Conservation (phyloP, 169 alveolate species). For the Cryptosporidium xiaoi region DNA sequence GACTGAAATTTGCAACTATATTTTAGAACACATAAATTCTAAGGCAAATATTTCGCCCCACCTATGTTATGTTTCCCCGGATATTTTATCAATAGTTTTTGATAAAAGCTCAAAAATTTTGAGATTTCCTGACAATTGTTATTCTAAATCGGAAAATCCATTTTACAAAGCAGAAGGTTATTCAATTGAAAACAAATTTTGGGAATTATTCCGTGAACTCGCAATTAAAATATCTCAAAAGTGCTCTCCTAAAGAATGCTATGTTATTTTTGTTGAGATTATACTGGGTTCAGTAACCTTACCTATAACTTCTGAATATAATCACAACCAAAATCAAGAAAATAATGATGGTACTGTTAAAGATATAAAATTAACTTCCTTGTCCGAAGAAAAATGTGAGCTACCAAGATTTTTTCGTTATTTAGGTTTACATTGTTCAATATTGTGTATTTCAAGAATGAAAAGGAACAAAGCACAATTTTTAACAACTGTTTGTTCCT, state of each 20-base stretch:
- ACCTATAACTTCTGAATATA: constrained; percentile 47
- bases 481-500: constrained; percentile 52
- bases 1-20: constrained; percentile 9
- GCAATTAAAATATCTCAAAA: constrained; percentile 23
- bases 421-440: constrained; percentile 35
- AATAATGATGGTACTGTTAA: background rate
- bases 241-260: constrained; percentile 69
- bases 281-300: constrained; percentile 52
- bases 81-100: constrained; percentile 55
- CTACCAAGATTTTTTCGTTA: constrained; percentile 57
- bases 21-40: background rate
- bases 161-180: background rate
- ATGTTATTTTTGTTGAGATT: constrained; percentile 47
- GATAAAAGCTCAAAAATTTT: constrained; percentile 53
- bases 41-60: background rate
- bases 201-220: constrained; percentile 22
- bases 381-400: background rate
- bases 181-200: constrained; percentile 2
- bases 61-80: constrained; percentile 12
- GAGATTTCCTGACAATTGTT: constrained; percentile 29
- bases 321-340: background rate
- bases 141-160: constrained; percentile 22
- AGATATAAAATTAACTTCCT: background rate
- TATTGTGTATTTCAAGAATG: constrained; percentile 65
- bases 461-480: constrained; percentile 72